Conservation (phyloP, 129 eudicot species). For the Tagetes erecta region DNA sequence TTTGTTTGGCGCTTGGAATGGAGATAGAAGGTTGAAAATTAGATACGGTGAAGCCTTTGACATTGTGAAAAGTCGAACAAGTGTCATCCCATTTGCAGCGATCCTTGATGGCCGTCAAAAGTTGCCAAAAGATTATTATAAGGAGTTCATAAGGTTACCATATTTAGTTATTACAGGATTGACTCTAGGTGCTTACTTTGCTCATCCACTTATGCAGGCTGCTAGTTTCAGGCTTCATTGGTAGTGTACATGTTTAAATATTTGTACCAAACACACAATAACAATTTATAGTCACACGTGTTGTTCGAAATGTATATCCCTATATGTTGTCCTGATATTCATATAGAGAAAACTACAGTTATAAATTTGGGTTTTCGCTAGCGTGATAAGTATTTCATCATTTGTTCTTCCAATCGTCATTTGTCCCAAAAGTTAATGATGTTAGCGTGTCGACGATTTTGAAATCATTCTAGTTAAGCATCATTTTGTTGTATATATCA, state of each 20-base stretch:
- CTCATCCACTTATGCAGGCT: constrained; percentile 97
- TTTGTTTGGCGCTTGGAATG: constrained; percentile 96
- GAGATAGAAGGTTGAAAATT: constrained; percentile 75
- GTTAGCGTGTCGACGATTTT: too few relatives aligned
- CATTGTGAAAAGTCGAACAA: constrained; percentile 74
- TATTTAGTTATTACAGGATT: constrained; percentile 70
- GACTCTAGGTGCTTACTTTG: constrained; percentile 88
- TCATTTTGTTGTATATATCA: too few relatives aligned
- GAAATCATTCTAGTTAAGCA: too few relatives aligned
- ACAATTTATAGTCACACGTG: background rate
- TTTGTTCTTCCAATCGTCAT: too few relatives aligned
- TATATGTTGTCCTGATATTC: background rate
- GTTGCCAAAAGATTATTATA: constrained; percentile 76
- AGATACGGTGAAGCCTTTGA: constrained; percentile 85
- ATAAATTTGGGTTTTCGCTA: background rate
- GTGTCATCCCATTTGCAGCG: constrained; percentile 89
- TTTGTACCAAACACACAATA: constrained; percentile 15
- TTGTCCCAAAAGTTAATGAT: too few relatives aligned
- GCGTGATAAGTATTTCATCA: background rate
- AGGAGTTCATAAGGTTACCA: constrained; percentile 87
- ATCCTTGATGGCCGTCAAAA: constrained; percentile 93
- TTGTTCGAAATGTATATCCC: background rate
- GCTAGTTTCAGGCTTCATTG: constrained; percentile 92
- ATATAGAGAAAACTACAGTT: background rate
- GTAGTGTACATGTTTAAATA: constrained; percentile 38